These are phyloP conservation scores for Pichia sporocuriosa DNA, from an alignment of 805 yeast genomes.

Conservation along the genomic window DNA sequence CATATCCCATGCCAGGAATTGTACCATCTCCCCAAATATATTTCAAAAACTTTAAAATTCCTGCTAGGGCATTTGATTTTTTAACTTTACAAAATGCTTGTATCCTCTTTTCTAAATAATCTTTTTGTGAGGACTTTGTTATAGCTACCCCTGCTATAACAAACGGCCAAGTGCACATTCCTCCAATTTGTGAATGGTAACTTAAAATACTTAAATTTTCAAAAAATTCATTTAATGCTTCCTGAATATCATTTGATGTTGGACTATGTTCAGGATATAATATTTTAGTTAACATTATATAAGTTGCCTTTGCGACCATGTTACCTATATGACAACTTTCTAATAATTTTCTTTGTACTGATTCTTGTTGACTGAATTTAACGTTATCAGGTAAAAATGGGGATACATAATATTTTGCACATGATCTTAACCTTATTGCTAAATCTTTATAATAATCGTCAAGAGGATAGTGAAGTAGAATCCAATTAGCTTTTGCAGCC, in stretches of 20 bases:
- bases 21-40: too few species aligned
- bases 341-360: constrained; percentile 11
- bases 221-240: constrained; percentile 1
- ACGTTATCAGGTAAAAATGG: constrained; percentile 10
- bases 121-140: too few species aligned
- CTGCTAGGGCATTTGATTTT: too few species aligned
- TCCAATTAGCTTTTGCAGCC: constrained; percentile 30
- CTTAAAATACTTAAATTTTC: constrained; percentile 7
- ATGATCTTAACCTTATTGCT: constrained; percentile 1
- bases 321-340: constrained; percentile 13
- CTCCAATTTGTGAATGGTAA: constrained; percentile 6
- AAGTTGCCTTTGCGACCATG: constrained; percentile 9
- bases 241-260: constrained; percentile 1
- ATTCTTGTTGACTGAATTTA: constrained; percentile 3
- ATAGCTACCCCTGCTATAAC: constrained; percentile 14
- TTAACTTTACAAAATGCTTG: too few species aligned
- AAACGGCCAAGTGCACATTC: constrained; percentile 14
- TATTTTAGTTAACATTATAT: constrained; percentile 9
- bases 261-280: constrained; percentile 2
- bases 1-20: too few species aligned
- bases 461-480: constrained; percentile 20
- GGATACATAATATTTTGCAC: constrained; percentile 8
- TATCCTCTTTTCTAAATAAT: too few species aligned
- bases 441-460: background rate
- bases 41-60: too few species aligned